A percentile compares a stretch with the other conserved stretches of the same genome.
These are phyloP conservation scores for Karstenula rhodostoma DNA, from an alignment of 2,329 filamentous ascomycete species.

Conservation along the genomic window DNA sequence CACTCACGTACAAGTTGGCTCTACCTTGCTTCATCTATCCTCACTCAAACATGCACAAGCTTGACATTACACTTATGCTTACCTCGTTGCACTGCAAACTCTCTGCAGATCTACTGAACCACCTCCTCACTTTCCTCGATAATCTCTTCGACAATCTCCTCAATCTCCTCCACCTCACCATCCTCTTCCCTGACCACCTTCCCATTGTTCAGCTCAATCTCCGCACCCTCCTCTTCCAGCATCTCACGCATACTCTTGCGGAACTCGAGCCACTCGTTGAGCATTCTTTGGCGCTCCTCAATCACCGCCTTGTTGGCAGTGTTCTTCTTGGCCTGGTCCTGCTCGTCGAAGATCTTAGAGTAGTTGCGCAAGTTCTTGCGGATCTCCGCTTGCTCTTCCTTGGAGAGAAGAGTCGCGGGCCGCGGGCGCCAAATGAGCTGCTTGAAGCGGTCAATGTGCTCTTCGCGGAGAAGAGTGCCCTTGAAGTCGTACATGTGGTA, in stretches of 20 bases:
- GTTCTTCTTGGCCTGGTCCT: constrained; percentile 91
- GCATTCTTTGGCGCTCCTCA: constrained; percentile 80
- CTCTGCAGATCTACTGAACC: constrained; percentile 35
- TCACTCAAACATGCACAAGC: not conserved
- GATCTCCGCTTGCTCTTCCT: constrained; percentile 97
- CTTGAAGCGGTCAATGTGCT: constrained; percentile 96
- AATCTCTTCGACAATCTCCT: constrained; percentile 90
- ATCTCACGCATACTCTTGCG: constrained; percentile 75
- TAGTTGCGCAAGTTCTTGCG: constrained; percentile 99
- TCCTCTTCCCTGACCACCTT: constrained; percentile 59
- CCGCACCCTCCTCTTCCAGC: constrained; percentile 64
- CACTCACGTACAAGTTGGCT: no score
- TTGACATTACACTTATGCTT: not conserved
- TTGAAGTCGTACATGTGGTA: constrained; percentile 99
- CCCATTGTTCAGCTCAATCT: constrained; percentile 65
- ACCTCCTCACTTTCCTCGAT: constrained; percentile 89
- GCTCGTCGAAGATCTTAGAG: constrained; percentile 91
- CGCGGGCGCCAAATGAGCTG: constrained; percentile 95
- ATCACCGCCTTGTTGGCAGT: constrained; percentile 94
- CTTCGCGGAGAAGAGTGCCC: constrained; percentile 86
- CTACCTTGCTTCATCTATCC: no score
- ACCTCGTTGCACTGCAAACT: not conserved
- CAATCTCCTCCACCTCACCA: constrained; percentile 62
- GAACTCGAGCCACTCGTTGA: constrained; percentile 92
- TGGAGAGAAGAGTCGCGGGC: constrained; percentile 86